These are phyloP conservation scores for Leccinum pellstonianum DNA, from an alignment of 768 basidiomycete genomes.

Conservation along the genomic window DNA sequence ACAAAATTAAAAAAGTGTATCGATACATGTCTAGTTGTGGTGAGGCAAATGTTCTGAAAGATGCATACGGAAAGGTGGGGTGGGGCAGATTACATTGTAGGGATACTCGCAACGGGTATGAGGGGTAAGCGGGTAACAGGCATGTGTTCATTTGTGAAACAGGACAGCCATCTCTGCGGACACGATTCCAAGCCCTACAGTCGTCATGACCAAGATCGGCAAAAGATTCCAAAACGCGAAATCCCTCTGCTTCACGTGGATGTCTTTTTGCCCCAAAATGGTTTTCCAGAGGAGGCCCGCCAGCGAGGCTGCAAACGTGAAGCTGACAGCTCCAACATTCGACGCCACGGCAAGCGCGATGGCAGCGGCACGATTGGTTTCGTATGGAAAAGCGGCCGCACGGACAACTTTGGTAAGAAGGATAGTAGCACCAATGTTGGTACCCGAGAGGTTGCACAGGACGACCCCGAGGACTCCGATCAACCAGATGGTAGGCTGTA, in stretches of 20 bases:
- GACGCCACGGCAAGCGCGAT: conserved; percentile 80
- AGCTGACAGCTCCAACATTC: conserved; percentile 89
- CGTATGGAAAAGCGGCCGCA: conserved; percentile 36
- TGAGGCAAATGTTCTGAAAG: background rate
- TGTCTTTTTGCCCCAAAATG: conserved; percentile 73
- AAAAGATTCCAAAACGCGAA: conserved; percentile 76
- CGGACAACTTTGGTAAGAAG: conserved; percentile 79
- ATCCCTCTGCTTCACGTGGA: conserved; percentile 53
- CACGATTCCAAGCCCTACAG: conserved; percentile 65
- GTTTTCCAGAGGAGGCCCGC: conserved; percentile 83
- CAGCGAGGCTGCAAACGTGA: conserved; percentile 85
- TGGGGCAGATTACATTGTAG: background rate
- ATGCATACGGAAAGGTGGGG: background rate
- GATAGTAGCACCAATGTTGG: conserved; percentile 91
- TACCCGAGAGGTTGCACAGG: conserved; percentile 80
- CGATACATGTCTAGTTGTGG: conserved; percentile 10
- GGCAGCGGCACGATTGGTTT: conserved; percentile 52
- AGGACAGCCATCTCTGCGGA: conserved; percentile 72
- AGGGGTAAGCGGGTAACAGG: background rate
- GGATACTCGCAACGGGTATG: background rate
- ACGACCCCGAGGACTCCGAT: conserved; percentile 72
- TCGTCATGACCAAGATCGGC: conserved; percentile 64
- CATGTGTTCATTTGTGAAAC: conserved; percentile 21
- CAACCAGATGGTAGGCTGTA: conserved; percentile 57
- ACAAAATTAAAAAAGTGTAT: background rate